phyloP scores from a whole-genome alignment of 148 eudicot species.

The Spergularia marina region DNA sequence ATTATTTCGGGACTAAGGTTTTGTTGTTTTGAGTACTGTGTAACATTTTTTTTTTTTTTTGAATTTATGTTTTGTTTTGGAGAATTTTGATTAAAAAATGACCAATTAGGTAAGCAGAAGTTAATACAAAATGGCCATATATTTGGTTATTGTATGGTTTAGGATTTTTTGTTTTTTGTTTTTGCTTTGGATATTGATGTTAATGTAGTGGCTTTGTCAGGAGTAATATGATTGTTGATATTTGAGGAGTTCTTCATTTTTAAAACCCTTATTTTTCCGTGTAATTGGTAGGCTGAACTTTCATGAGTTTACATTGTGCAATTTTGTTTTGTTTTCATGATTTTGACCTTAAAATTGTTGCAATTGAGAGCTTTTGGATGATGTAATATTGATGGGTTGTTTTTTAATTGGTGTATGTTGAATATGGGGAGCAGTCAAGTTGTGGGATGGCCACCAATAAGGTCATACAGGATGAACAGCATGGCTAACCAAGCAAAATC shows the following conservation, averaged over 20 bases:
- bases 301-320: neutral
- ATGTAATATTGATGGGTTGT: neutral
- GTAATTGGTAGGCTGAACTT: neutral
- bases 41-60: neutral
- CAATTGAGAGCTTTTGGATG: neutral
- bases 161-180: neutral
- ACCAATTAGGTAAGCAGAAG: neutral
- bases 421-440: slow-evolving; percentile 59
- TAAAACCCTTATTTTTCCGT: neutral
- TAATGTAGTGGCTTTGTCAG: neutral
- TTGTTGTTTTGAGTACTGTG: neutral
- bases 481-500: slow-evolving; percentile 63
- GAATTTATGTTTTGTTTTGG: neutral
- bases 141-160: neutral
- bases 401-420: slow-evolving; percentile 17
- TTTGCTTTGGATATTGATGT: slow-evolving; percentile 7
- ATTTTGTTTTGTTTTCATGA: neutral
- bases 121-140: neutral
- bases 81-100: neutral
- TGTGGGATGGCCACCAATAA: slow-evolving; percentile 97
- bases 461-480: slow-evolving; percentile 77
- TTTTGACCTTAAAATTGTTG: neutral
- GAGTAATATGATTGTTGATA: neutral
- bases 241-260: neutral
- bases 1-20: neutral